Evolutionary conservation across 495 filamentous ascomycete species (phyloP).

Genomic region (Xylaria venustula): DNA sequence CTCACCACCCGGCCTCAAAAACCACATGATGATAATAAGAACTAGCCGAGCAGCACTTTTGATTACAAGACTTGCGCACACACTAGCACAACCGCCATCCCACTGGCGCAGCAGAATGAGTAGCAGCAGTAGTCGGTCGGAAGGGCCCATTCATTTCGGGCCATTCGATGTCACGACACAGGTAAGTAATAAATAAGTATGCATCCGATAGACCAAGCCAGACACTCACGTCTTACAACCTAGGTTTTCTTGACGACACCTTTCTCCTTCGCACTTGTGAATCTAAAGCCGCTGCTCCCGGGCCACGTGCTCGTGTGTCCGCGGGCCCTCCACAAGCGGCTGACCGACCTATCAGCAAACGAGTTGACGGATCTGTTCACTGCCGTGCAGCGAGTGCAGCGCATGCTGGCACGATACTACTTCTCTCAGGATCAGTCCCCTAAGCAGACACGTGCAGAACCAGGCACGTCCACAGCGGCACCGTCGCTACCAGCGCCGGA

Average conservation of each 20-base stretch:
- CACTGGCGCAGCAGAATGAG: conserved; percentile 1
- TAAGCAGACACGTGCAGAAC: neutral
- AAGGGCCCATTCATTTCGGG: conserved; percentile 56
- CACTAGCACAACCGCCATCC: neutral
- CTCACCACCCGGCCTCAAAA: too few species aligned
- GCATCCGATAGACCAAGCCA: conserved; percentile 21
- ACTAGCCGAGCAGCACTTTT: neutral
- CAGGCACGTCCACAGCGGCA: neutral
- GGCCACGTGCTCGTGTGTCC: conserved; percentile 88
- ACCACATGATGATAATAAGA: conserved; percentile 4
- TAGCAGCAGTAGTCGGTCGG: neutral
- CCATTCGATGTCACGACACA: conserved; percentile 64
- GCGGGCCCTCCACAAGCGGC: conserved; percentile 60
- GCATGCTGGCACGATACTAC: conserved; percentile 74
- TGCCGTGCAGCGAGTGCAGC: conserved; percentile 76
- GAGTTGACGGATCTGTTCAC: conserved; percentile 85
- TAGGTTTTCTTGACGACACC: conserved; percentile 83
- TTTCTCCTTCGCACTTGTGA: conserved; percentile 80
- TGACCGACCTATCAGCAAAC: conserved; percentile 67
- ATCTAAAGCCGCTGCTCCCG: conserved; percentile 90
- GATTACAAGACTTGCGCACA: neutral
- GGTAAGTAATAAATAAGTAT: conserved; percentile 20
- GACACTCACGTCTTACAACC: neutral
- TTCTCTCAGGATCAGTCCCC: conserved; percentile 31
- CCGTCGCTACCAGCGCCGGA: conserved; percentile 16